Conservation (phyloP, 2,329 filamentous ascomycete genomes). For the Penicillium brasilianum region DNA sequence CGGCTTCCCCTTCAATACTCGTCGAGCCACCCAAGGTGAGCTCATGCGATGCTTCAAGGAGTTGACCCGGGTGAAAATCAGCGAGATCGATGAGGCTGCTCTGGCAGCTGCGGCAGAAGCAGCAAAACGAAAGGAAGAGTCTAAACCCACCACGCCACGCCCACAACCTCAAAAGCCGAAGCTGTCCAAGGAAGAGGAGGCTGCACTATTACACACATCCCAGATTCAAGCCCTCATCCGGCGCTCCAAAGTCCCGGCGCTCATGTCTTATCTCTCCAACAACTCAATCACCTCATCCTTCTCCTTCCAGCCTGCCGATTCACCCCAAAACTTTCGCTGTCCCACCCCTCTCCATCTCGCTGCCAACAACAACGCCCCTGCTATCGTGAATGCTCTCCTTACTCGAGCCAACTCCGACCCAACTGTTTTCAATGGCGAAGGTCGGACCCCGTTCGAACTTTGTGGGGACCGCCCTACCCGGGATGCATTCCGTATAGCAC, state of each 20-base stretch:
- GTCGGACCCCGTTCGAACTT: conserved; percentile 85
- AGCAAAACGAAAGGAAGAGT: conserved; percentile 49
- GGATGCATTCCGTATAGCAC: conserved; percentile 88
- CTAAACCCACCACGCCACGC: conserved; percentile 39
- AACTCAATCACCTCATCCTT: conserved; percentile 76
- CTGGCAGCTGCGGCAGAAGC: conserved; percentile 61
- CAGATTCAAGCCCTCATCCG: conserved; percentile 88
- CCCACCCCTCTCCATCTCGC: conserved; percentile 85
- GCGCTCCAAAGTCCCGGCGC: conserved; percentile 84
- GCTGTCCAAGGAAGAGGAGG: conserved; percentile 81
- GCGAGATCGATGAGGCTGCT: conserved; percentile 72
- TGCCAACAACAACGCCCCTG: conserved; percentile 76
- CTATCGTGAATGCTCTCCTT: conserved; percentile 78
- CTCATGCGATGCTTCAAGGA: conserved; percentile 95
- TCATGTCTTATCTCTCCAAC: conserved; percentile 80
- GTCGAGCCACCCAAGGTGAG: conserved; percentile 89
- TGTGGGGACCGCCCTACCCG: conserved; percentile 83
- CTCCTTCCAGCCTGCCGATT: conserved; percentile 70
- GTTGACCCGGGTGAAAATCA: conserved; percentile 85
- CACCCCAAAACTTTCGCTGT: conserved; percentile 74
- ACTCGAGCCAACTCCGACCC: conserved; percentile 77
- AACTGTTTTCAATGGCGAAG: conserved; percentile 70
- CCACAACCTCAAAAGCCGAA: conserved; percentile 59
- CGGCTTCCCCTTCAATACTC: conserved; percentile 90
- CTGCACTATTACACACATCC: conserved; percentile 78